Percentiles rank a stretch among this genome's conserved stretches.
phyloP scores from a whole-genome alignment of 2,329 filamentous ascomycete species.

The Dothideomycetes sp. region DNA sequence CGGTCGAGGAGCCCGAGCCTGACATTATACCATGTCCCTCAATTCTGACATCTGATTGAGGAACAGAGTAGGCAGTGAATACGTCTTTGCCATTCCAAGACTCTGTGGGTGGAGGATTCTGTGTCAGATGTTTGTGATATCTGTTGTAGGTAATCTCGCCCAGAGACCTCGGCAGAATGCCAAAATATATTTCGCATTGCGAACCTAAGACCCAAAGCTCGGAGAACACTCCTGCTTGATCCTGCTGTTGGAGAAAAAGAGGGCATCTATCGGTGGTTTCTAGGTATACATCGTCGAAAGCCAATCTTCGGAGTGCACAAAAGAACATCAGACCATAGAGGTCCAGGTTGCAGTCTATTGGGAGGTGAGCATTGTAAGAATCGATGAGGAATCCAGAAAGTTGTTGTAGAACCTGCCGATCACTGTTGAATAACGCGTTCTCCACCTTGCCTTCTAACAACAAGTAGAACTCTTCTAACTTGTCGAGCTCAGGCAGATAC shows the following conservation, averaged over 20 bases:
- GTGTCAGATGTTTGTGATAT: slow-evolving; percentile 13
- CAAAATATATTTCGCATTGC: slow-evolving; percentile 54
- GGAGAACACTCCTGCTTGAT: slow-evolving; percentile 55
- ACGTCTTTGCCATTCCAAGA: slow-evolving; percentile 16
- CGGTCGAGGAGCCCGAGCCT: slow-evolving; percentile 13
- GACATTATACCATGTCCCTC: slow-evolving; percentile 14
- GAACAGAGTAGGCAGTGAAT: slow-evolving; percentile 16
- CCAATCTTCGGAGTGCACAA: slow-evolving; percentile 46
- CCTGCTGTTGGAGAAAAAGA: slow-evolving; percentile 50
- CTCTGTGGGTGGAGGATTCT: slow-evolving; percentile 16
- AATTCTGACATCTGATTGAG: slow-evolving; percentile 20
- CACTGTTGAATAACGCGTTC: slow-evolving; percentile 28
- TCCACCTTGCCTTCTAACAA: slow-evolving; percentile 13
- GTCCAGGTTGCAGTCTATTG: slow-evolving; percentile 29
- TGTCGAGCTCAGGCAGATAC: slow-evolving; percentile 13
- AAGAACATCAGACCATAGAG: slow-evolving; percentile 50
- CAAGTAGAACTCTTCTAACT: slow-evolving; percentile 12
- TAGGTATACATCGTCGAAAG: slow-evolving; percentile 53
- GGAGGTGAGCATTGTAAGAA: slow-evolving; percentile 6
- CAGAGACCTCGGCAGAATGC: slow-evolving; percentile 31
- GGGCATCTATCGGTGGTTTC: slow-evolving; percentile 55
- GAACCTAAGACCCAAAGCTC: slow-evolving; percentile 56
- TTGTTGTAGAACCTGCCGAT: slow-evolving; percentile 16
- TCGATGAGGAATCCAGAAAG: slow-evolving; percentile 12
- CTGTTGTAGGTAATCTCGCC: slow-evolving; percentile 16